Evolutionary conservation across 768 basidiomycete species (phyloP).

Genomic region (Rhodosporidiobolus odoratus): DNA sequence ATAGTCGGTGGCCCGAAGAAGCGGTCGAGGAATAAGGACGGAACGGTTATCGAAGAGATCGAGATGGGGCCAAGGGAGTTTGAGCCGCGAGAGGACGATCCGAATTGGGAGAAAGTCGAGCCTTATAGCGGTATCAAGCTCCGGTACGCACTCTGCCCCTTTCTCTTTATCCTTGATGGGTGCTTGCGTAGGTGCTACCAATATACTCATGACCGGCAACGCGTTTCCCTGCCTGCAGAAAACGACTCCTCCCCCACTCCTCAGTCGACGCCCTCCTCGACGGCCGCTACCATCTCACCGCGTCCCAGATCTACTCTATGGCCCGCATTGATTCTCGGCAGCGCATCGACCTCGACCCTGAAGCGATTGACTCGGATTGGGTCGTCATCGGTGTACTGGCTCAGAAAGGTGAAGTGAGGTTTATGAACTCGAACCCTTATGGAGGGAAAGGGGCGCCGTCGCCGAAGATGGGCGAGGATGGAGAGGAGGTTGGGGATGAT

Average conservation of each 20-base stretch:
- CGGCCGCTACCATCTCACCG: slow-evolving; percentile 80
- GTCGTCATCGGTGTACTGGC: slow-evolving; percentile 93
- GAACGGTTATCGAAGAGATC: slow-evolving; percentile 65
- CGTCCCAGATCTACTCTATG: slow-evolving; percentile 80
- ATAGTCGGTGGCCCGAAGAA: slow-evolving; percentile 14
- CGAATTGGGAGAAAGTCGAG: slow-evolving; percentile 69
- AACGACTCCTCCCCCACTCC: slow-evolving; percentile 71
- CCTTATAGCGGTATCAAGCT: slow-evolving; percentile 86
- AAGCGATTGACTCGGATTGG: slow-evolving; percentile 74
- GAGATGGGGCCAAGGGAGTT: slow-evolving; percentile 72
- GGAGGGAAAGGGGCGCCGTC: slow-evolving; percentile 44
- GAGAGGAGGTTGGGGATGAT: background rate
- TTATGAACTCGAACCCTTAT: slow-evolving; percentile 35
- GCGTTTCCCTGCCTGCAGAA: slow-evolving; percentile 26
- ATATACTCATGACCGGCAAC: background rate
- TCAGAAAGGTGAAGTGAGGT: slow-evolving; percentile 71
- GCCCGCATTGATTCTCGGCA: slow-evolving; percentile 70
- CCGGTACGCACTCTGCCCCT: slow-evolving; percentile 54
- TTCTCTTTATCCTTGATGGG: background rate
- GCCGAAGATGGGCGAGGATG: background rate
- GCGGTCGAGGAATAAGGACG: slow-evolving; percentile 41
- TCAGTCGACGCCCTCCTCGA: slow-evolving; percentile 72
- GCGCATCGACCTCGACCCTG: slow-evolving; percentile 70
- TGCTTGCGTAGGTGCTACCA: no score
- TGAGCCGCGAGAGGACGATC: slow-evolving; percentile 65